These are phyloP conservation scores for Epichloe festucae DNA, from an alignment of 2,329 filamentous ascomycete genomes.

Conservation along the genomic window DNA sequence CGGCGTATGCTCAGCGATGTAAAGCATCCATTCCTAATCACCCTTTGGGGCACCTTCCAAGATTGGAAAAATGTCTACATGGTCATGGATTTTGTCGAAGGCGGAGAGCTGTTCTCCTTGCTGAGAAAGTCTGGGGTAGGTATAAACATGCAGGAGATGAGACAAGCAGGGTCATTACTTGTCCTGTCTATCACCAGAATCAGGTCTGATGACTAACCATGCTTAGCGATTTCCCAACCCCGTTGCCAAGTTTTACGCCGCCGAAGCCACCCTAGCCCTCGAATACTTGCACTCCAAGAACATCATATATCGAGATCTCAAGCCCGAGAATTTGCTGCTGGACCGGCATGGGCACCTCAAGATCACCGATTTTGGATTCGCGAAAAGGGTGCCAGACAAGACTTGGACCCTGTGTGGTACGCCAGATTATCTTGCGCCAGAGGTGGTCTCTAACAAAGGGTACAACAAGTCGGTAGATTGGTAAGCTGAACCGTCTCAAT, in stretches of 20 bases:
- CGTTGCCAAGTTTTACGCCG: slow-evolving; percentile 97
- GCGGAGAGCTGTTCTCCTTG: slow-evolving; percentile 91
- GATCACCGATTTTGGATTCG: slow-evolving; percentile 97
- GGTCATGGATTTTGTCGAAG: slow-evolving; percentile 99
- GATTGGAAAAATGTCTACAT: slow-evolving; percentile 94
- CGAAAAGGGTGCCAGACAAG: slow-evolving; percentile 95
- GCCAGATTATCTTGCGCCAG: slow-evolving; percentile 91
- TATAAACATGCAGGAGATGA: slow-evolving; percentile 5
- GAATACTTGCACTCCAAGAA: slow-evolving; percentile 91
- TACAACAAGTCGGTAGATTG: slow-evolving; percentile 99
- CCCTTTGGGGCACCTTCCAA: slow-evolving; percentile 96
- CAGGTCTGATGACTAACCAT: background rate
- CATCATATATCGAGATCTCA: slow-evolving; percentile 96
- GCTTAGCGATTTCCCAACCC: slow-evolving; percentile 92
- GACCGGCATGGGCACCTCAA: slow-evolving; percentile 91
- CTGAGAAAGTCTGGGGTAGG: slow-evolving; percentile 81
- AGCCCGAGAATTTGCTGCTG: slow-evolving; percentile 84
- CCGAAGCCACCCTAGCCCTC: slow-evolving; percentile 87
- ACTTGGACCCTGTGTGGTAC: slow-evolving; percentile 98
- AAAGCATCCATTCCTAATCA: slow-evolving; percentile 95
- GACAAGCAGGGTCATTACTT: background rate
- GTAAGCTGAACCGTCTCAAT: slow-evolving; percentile 40
- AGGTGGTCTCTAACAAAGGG: slow-evolving; percentile 97
- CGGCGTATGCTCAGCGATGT: slow-evolving; percentile 90
- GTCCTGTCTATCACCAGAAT: background rate